A percentile compares a stretch with the other conserved stretches of the same genome.
These are phyloP conservation scores for Spizellomyces sp. DNA, from an alignment of 192 early-diverging fungal species.

Conservation along the genomic window DNA sequence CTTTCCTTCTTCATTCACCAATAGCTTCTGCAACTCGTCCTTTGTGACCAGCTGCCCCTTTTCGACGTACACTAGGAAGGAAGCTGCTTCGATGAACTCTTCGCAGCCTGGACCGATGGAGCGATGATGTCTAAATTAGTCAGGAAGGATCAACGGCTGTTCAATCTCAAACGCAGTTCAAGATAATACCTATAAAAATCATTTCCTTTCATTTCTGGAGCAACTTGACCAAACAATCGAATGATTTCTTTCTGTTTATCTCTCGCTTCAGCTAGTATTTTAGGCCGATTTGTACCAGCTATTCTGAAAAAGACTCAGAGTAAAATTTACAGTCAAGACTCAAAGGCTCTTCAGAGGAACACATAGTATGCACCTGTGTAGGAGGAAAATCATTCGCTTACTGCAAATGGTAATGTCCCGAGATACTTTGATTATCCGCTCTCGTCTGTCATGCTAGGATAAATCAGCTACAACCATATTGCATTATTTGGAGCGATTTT, in stretches of 20 bases:
- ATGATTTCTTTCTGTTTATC: slow-evolving; percentile 36
- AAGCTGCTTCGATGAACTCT: slow-evolving; percentile 50
- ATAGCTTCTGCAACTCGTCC: slow-evolving; percentile 26
- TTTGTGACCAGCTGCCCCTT: slow-evolving; percentile 24
- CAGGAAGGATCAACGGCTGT: not conserved
- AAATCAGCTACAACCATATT: too few species aligned
- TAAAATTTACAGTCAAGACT: too few species aligned
- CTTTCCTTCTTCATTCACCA: slow-evolving; percentile 17
- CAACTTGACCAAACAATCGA: slow-evolving; percentile 29
- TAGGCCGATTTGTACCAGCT: not conserved
- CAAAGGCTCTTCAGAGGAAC: too few species aligned
- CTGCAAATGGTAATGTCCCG: slow-evolving; percentile 49
- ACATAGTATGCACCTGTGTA: slow-evolving; percentile 35
- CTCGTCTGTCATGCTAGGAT: slow-evolving; percentile 42
- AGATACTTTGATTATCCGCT: slow-evolving; percentile 42
- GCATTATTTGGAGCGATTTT: too few species aligned
- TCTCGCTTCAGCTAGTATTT: slow-evolving; percentile 33
- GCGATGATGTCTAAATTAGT: slow-evolving; percentile 29
- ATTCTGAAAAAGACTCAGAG: too few species aligned
- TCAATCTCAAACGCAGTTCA: not conserved
- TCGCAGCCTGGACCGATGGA: slow-evolving; percentile 39
- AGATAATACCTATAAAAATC: slow-evolving; percentile 42
- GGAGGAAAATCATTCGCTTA: slow-evolving; percentile 43
- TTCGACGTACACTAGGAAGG: slow-evolving; percentile 46
- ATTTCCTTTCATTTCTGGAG: slow-evolving; percentile 37